Evolutionary conservation across 208 protist species (phyloP).

Genomic region (Kentomonas sorsogonicus): DNA sequence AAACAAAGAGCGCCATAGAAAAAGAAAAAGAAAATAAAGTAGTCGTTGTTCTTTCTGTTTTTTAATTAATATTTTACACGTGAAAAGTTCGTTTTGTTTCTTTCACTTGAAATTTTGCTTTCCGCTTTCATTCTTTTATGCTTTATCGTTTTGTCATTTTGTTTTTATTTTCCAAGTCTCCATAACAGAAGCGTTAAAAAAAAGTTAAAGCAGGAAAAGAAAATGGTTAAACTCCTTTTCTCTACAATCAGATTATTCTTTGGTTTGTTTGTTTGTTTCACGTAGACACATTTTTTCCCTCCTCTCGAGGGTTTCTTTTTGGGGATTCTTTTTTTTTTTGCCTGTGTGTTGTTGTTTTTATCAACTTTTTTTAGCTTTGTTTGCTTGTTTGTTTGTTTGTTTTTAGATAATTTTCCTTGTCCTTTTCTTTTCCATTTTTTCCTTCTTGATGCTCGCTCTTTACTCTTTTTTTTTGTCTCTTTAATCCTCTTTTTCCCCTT

Average conservation of each 20-base stretch:
- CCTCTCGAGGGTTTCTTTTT: too few species aligned
- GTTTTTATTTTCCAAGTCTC: neutral
- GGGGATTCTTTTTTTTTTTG: too few species aligned
- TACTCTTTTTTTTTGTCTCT: neutral
- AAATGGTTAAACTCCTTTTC: neutral
- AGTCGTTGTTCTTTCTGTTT: neutral
- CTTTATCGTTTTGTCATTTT: neutral
- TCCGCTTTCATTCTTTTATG: neutral
- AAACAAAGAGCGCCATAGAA: neutral
- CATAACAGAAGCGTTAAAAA: neutral
- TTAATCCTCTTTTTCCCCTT: neutral
- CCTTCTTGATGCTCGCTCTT: neutral
- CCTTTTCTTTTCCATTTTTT: neutral
- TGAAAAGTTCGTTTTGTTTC: too few species aligned
- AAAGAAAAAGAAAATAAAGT: constrained; percentile 11
- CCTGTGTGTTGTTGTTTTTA: too few species aligned
- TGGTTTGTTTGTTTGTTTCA: neutral
- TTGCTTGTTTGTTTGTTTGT: too few species aligned
- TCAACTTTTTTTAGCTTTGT: too few species aligned
- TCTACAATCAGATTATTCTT: neutral
- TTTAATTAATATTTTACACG: neutral
- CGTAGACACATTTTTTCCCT: too few species aligned
- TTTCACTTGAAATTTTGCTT: too few species aligned
- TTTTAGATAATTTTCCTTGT: neutral
- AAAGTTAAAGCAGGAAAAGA: neutral